Base-by-base conservation (phyloP, 768 basidiomycete species). In the Lyophyllum shimeji region DNA sequence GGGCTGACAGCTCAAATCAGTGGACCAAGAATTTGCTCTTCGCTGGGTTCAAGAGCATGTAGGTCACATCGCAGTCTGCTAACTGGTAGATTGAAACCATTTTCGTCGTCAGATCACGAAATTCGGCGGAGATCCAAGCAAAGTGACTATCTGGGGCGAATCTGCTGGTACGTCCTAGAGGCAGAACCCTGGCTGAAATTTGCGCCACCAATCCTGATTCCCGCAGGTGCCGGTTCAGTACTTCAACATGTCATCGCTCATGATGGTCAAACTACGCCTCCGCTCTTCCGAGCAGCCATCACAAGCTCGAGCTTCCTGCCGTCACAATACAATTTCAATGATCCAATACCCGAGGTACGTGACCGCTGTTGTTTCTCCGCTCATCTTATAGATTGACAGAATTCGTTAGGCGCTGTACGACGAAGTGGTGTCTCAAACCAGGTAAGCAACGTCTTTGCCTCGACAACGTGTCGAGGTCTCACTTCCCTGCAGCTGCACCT, bases 211-310 rank as follows among this genome's bases (percentile, higher is more conserved):
- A 8, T 15, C 24, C 27, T 29, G 7, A 25, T 37, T 23, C n/a
- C 46, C 46, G 27, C 12, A 75, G 76, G 77, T 53, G 81, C 74
- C 37, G 80, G 79, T 3, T 81, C 80, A 1, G 79, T 82, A 7
- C 25, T 82, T 6, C 80, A 82, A 50, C 80, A 82, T 33, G 45
- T 80, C 1, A 63, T 82, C 27, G 80, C 81, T 7, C 67, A 80
- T 37, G 70, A 69, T 15, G 80, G 81, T 18, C 67, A 72, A 33
- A 82, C 79, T 0, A 58, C 67, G 9, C 79, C 80, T 1, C 71
- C 73, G 3, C 66, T 82, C 0, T 82, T 82, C 61, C 65, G 69
- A 46, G 68, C 58, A 15, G 79, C 73, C 0, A 78, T 82, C 9
- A 69, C 76, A 17, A 80, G 77, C 60, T 82, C 81, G 0, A 66